These are phyloP conservation scores for Colletotrichum lupini DNA, from an alignment of 2,329 filamentous ascomycete genomes.

Conservation along the genomic window DNA sequence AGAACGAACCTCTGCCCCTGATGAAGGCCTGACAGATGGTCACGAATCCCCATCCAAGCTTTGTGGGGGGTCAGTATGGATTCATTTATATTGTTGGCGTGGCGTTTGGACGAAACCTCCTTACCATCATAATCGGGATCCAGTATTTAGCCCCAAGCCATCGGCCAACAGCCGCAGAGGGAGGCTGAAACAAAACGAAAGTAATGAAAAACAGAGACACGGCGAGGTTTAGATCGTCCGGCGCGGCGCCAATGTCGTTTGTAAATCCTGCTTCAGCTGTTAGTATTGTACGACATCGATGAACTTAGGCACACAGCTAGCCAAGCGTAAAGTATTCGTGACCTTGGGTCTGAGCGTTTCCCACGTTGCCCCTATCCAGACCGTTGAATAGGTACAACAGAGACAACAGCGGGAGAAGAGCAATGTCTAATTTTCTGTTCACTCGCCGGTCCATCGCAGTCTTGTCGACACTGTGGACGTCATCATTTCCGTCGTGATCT, in stretches of 20 bases:
- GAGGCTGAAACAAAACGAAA: conserved; percentile 67
- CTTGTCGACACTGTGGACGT: neutral
- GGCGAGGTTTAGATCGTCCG: conserved; percentile 65
- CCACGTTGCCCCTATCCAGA: conserved; percentile 53
- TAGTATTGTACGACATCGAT: neutral
- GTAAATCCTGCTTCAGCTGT: conserved; percentile 55
- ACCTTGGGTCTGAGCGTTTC: conserved; percentile 53
- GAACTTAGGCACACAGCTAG: neutral
- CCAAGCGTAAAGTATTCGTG: conserved; percentile 13
- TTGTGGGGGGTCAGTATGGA: conserved; percentile 53
- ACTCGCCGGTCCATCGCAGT: conserved; percentile 35
- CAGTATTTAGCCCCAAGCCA: conserved; percentile 59
- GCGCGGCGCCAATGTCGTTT: conserved; percentile 60
- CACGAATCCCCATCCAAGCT: conserved; percentile 43
- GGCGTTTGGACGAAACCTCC: conserved; percentile 54
- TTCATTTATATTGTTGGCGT: conserved; percentile 43
- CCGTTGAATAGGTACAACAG: conserved; percentile 54
- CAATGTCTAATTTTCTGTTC: conserved; percentile 50
- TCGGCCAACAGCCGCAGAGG: conserved; percentile 57
- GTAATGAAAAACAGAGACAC: conserved; percentile 68
- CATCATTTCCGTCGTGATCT: conserved; percentile 1
- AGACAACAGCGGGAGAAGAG: conserved; percentile 50
- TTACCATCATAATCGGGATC: conserved; percentile 67
- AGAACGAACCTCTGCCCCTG: conserved; percentile 39
- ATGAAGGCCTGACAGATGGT: conserved; percentile 45